A percentile compares a stretch with the other conserved stretches of the same genome.
Evolutionary conservation across 345 rosid species (phyloP).

Genomic region (Hibiscus syriacus): DNA sequence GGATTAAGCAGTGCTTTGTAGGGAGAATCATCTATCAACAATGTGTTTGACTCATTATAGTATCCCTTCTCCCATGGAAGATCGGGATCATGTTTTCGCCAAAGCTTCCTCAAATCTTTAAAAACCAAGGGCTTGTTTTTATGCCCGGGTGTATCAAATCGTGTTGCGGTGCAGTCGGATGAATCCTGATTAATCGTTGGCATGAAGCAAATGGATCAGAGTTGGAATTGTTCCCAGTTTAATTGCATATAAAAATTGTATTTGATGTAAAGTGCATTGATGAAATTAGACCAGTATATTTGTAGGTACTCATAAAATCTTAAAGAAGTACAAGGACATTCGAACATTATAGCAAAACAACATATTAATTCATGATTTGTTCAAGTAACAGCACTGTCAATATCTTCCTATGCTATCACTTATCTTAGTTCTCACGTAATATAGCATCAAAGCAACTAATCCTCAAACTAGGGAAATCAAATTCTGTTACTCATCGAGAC

Average conservation of each 20-base stretch:
- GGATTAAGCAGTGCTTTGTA: conserved; percentile 94
- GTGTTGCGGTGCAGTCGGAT: conserved; percentile 54
- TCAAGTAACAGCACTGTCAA: background rate
- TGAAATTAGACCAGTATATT: background rate
- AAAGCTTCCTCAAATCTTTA: conserved; percentile 64
- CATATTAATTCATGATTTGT: background rate
- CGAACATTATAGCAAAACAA: background rate
- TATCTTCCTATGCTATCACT: background rate
- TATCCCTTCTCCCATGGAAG: conserved; percentile 63
- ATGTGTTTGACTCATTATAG: conserved; percentile 66
- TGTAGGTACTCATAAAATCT: background rate
- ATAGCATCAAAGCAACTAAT: background rate
- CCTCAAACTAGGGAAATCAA: background rate
- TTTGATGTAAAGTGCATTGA: background rate
- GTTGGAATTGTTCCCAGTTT: background rate
- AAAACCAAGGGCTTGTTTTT: conserved; percentile 59
- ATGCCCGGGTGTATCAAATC: conserved; percentile 54
- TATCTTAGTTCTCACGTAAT: background rate
- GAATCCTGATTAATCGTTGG: conserved; percentile 43
- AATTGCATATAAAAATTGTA: background rate
- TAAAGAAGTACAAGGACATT: background rate
- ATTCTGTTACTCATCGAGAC: background rate
- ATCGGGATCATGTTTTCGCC: conserved; percentile 55
- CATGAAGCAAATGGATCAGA: conserved; percentile 1
- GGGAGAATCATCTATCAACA: conserved; percentile 85